Evolutionary conservation across 805 yeast species (phyloP).

Genomic region (Saccharomycopsis sp.): DNA sequence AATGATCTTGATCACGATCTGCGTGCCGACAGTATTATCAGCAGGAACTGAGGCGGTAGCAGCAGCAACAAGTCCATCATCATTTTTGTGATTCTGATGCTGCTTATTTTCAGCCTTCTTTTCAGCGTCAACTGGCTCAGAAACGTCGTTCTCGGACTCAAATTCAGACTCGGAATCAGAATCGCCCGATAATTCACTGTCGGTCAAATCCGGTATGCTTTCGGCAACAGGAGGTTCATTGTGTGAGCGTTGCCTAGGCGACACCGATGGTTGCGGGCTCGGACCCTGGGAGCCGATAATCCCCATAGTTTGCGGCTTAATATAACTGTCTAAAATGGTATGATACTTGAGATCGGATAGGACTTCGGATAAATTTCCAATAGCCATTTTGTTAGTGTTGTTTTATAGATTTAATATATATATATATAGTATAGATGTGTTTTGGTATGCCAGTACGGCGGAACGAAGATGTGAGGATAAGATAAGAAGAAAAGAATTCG

Average conservation of each 20-base stretch:
- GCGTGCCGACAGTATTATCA: constrained; percentile 8
- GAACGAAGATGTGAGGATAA: neutral
- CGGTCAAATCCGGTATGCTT: constrained; percentile 9
- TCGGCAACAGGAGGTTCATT: neutral
- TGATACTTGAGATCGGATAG: constrained; percentile 9
- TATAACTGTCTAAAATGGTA: constrained; percentile 1
- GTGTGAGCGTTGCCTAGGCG: neutral
- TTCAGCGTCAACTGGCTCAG: too few species aligned
- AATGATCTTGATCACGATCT: constrained; percentile 12
- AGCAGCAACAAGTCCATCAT: neutral
- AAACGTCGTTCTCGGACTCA: neutral
- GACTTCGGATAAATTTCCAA: constrained; percentile 14
- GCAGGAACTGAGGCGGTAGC: neutral
- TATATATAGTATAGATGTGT: neutral
- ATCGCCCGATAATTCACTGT: constrained; percentile 1
- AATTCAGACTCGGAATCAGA: neutral
- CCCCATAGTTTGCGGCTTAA: constrained; percentile 1
- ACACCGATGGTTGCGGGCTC: neutral
- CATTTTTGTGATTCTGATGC: neutral
- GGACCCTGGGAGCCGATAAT: neutral
- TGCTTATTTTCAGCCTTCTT: too few species aligned
- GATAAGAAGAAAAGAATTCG: neutral
- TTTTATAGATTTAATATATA: neutral
- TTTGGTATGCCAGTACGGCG: neutral
- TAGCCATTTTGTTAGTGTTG: constrained; percentile 12